phyloP scores from a whole-genome alignment of 2,329 filamentous ascomycete genomes.

The Penicillium fuscoglaucum region DNA sequence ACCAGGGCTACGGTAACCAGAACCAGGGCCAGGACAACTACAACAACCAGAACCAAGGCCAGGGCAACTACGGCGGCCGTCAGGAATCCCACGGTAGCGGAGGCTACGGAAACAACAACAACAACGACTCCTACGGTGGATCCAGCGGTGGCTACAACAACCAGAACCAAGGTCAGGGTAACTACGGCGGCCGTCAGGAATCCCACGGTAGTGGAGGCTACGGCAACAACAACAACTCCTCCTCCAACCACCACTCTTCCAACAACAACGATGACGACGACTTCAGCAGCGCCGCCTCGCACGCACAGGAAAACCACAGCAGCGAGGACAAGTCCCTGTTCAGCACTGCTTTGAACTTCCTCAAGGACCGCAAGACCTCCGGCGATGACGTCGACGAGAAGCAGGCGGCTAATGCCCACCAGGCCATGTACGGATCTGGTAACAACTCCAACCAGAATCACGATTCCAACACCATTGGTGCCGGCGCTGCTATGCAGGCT shows the following conservation, averaged over 20 bases:
- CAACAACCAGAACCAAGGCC: conserved; percentile 3
- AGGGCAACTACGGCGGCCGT: conserved; percentile 11
- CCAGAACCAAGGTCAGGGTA: too few relatives aligned
- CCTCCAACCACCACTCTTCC: conserved; percentile 14
- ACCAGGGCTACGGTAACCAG: neutral
- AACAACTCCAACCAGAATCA: conserved; percentile 38
- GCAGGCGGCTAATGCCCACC: conserved; percentile 71
- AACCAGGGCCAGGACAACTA: neutral
- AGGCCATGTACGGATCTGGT: conserved; percentile 66
- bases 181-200: too few relatives aligned
- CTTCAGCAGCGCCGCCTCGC: conserved; percentile 54
- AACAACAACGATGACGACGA: conserved; percentile 46
- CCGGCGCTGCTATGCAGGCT: conserved; percentile 56
- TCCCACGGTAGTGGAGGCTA: too few relatives aligned
- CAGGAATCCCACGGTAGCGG: too few relatives aligned
- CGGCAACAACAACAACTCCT: neutral
- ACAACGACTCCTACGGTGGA: too few relatives aligned
- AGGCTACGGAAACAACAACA: neutral
- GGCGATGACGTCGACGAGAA: conserved; percentile 59
- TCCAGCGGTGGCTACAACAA: too few relatives aligned
- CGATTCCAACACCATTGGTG: conserved; percentile 46
- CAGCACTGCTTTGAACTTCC: conserved; percentile 55
- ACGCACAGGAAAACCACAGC: conserved; percentile 58
- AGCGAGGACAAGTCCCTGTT: conserved; percentile 56
- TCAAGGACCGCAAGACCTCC: conserved; percentile 51